Evolutionary conservation across 2,329 filamentous ascomycete genomes (phyloP).

Genomic region (Ophiostoma fasciatum): DNA sequence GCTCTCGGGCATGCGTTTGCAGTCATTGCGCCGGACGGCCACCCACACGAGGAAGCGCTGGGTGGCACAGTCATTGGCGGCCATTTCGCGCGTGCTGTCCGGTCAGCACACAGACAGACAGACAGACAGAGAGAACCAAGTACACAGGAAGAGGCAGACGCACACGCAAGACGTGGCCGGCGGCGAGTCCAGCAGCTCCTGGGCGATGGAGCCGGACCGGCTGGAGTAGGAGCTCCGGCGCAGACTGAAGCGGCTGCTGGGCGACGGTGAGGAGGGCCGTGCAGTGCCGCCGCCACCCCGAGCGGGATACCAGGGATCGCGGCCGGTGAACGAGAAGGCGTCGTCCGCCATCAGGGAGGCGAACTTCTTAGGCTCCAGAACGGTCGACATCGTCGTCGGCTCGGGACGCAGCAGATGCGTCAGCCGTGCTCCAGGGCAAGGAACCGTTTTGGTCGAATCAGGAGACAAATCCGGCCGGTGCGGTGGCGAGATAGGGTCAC

Average conservation of each 20-base stretch:
- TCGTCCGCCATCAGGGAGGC: constrained; percentile 13
- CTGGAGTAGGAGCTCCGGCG: constrained; percentile 9
- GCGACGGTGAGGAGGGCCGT: too few relatives aligned
- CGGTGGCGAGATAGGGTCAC: too few relatives aligned
- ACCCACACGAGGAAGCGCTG: constrained; percentile 43
- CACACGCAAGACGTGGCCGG: constrained; percentile 11
- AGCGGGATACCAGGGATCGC: too few relatives aligned
- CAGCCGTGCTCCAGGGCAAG: too few relatives aligned
- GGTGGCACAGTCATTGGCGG: constrained; percentile 34
- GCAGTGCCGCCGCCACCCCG: too few relatives aligned
- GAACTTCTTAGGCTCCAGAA: constrained; percentile 13
- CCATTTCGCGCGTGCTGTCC: constrained; percentile 28
- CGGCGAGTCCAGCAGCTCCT: not conserved
- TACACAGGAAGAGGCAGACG: too few relatives aligned
- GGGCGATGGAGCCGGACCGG: constrained; percentile 4
- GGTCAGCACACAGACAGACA: constrained; percentile 1
- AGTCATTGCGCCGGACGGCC: constrained; percentile 38
- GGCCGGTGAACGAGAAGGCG: constrained; percentile 1
- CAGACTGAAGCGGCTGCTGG: constrained; percentile 9
- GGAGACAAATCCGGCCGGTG: too few relatives aligned
- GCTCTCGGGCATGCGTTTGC: constrained; percentile 28
- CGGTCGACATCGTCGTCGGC: constrained; percentile 3
- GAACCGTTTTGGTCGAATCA: too few relatives aligned
- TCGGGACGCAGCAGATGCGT: not conserved
- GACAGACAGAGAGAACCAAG: too few relatives aligned